Percentiles rank a stretch among this genome's conserved stretches.
phyloP scores from a whole-genome alignment of 169 alveolate species.

The Eimeria praecox region DNA sequence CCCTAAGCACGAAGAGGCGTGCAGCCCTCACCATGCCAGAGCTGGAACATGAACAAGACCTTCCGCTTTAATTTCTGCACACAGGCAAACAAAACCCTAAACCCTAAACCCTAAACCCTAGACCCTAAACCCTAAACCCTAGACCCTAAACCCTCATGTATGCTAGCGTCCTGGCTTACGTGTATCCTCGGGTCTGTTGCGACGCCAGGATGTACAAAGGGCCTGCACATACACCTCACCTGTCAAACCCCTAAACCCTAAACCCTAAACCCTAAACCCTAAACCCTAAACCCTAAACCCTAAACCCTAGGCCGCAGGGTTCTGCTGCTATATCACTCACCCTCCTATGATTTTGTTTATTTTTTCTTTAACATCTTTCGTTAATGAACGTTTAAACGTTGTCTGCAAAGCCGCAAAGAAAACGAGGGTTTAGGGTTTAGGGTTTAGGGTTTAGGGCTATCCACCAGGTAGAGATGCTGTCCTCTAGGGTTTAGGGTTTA shows the following conservation, averaged over 20 bases:
- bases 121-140: neutral
- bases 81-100: neutral
- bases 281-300: constrained; percentile 3
- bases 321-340: constrained; percentile 16
- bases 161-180: neutral
- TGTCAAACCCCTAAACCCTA: neutral
- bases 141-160: neutral
- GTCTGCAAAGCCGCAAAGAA: constrained; percentile 60
- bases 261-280: neutral
- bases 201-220: constrained; percentile 54
- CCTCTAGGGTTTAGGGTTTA: constrained; percentile 4
- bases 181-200: constrained; percentile 60
- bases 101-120: neutral
- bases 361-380: constrained; percentile 26
- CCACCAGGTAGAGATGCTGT: no score
- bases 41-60: constrained; percentile 37
- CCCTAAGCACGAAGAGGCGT: neutral
- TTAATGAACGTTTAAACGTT: constrained; percentile 40
- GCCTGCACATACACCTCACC: neutral
- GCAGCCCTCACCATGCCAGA: constrained; percentile 58
- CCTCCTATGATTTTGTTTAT: constrained; percentile 15
- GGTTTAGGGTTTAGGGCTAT: neutral
- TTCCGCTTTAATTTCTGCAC: constrained; percentile 19
- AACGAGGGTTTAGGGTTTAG: constrained; percentile 38
- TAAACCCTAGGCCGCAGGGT: neutral